Conservation (phyloP, 1,284 basidiomycete species). For the Mrakiaceae sp. region DNA sequence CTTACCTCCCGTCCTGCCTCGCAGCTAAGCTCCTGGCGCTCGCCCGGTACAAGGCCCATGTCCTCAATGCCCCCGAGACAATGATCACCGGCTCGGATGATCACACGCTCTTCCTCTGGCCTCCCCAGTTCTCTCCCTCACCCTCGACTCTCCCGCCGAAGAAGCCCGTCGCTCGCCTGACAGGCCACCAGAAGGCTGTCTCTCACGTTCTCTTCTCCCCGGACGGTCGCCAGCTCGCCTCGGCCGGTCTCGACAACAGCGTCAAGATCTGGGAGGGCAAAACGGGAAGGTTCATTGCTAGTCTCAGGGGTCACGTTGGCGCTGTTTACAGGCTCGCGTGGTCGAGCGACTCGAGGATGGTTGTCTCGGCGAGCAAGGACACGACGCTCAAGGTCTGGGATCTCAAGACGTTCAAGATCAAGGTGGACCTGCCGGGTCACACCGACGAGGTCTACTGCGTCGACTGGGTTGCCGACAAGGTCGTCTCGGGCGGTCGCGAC, state of each 20-base stretch:
- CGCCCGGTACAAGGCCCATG: slow-evolving; percentile 59
- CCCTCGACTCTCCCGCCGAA: slow-evolving; percentile 41
- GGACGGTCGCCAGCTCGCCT: slow-evolving; percentile 82
- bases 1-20: background rate
- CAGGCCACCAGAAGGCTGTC: slow-evolving; percentile 91
- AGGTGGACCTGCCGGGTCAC: slow-evolving; percentile 87
- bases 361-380: slow-evolving; percentile 91
- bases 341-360: slow-evolving; percentile 84
- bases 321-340: slow-evolving; percentile 90
- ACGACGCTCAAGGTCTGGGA: slow-evolving; percentile 96
- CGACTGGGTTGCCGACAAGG: slow-evolving; percentile 93
- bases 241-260: slow-evolving; percentile 82
- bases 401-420: slow-evolving; percentile 85
- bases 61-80: slow-evolving; percentile 61
- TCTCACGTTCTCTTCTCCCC: slow-evolving; percentile 93
- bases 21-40: slow-evolving; percentile 62
- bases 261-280: slow-evolving; percentile 89
- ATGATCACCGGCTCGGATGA: slow-evolving; percentile 90
- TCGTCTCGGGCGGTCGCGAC: slow-evolving; percentile 79
- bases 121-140: slow-evolving; percentile 42
- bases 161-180: slow-evolving; percentile 77
- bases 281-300: slow-evolving; percentile 82
- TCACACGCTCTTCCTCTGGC: slow-evolving; percentile 91
- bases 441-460: slow-evolving; percentile 98
- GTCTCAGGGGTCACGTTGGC: slow-evolving; percentile 83